These are phyloP conservation scores for Glonium stellatum DNA, from an alignment of 495 filamentous ascomycete species.

Conservation along the genomic window DNA sequence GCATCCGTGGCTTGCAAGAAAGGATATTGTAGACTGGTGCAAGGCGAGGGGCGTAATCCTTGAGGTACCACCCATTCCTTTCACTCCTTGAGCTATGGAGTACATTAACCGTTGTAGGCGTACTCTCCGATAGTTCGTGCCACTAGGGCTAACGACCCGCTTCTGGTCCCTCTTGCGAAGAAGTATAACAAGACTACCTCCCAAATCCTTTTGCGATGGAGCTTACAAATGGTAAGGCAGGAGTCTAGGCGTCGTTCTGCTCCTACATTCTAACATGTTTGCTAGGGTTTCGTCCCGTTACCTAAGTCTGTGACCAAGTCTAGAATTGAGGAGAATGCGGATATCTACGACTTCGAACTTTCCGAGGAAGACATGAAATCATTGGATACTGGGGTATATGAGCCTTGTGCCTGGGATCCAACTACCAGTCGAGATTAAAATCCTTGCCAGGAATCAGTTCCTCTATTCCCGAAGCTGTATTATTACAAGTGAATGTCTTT, in stretches of 20 bases:
- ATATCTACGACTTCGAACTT: constrained; percentile 78
- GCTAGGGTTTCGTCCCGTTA: constrained; percentile 58
- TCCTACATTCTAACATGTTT: neutral
- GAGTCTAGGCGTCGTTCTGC: neutral
- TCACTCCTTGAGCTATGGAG: constrained; percentile 1
- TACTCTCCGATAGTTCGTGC: constrained; percentile 73
- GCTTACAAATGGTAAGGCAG: constrained; percentile 62
- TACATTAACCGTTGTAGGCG: constrained; percentile 38
- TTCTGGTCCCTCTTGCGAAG: constrained; percentile 52
- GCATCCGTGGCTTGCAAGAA: constrained; percentile 78
- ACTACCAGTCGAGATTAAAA: constrained; percentile 40
- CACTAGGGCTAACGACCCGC: constrained; percentile 56
- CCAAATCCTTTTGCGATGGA: constrained; percentile 81
- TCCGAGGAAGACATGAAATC: constrained; percentile 50
- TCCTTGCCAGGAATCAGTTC: neutral
- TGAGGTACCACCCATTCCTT: constrained; percentile 35
- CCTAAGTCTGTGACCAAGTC: constrained; percentile 65
- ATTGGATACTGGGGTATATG: constrained; percentile 52
- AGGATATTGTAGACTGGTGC: constrained; percentile 73
- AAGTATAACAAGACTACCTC: constrained; percentile 68
- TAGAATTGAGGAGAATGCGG: constrained; percentile 67
- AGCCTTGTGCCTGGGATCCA: constrained; percentile 70
- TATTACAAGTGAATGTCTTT: neutral
- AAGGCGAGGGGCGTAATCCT: constrained; percentile 59
- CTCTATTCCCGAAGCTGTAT: neutral